Conservation (phyloP, 2,329 filamentous ascomycete species). For the Boeremia exigua region DNA sequence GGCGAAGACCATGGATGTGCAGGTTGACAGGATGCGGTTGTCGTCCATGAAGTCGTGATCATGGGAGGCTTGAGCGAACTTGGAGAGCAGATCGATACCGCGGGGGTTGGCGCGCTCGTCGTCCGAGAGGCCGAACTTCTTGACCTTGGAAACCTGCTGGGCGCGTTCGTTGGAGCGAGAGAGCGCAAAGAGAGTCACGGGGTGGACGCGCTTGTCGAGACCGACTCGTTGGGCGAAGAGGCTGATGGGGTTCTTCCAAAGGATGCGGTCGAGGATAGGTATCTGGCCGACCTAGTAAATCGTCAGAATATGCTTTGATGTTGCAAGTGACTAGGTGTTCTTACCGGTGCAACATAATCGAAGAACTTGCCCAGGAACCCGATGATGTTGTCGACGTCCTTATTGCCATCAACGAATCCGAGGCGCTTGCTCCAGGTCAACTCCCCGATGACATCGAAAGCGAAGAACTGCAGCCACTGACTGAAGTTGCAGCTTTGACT, state of each 20-base stretch:
- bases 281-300: slow-evolving; percentile 70
- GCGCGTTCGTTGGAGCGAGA: slow-evolving; percentile 71
- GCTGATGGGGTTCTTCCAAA: slow-evolving; percentile 77
- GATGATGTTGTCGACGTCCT: slow-evolving; percentile 78
- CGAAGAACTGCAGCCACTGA: slow-evolving; percentile 79
- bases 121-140: slow-evolving; percentile 49
- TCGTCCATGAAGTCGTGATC: slow-evolving; percentile 75
- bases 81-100: slow-evolving; percentile 69
- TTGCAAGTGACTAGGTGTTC: slow-evolving; percentile 23
- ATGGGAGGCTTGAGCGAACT: slow-evolving; percentile 73
- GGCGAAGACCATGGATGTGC: slow-evolving; percentile 74
- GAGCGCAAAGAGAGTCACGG: slow-evolving; percentile 74
- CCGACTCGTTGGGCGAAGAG: slow-evolving; percentile 72
- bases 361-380: slow-evolving; percentile 68
- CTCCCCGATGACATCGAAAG: slow-evolving; percentile 81
- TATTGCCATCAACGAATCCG: slow-evolving; percentile 75
- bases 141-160: slow-evolving; percentile 58
- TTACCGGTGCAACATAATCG: slow-evolving; percentile 73
- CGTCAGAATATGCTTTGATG: slow-evolving; percentile 11
- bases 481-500: slow-evolving; percentile 66
- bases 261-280: slow-evolving; percentile 70
- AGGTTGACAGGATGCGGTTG: slow-evolving; percentile 71
- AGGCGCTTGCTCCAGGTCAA: slow-evolving; percentile 78
- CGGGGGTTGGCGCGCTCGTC: slow-evolving; percentile 37
- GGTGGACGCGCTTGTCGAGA: slow-evolving; percentile 71